These are phyloP conservation scores for Silene vulgaris DNA, from an alignment of 179 eudicot genomes.

Conservation along the genomic window DNA sequence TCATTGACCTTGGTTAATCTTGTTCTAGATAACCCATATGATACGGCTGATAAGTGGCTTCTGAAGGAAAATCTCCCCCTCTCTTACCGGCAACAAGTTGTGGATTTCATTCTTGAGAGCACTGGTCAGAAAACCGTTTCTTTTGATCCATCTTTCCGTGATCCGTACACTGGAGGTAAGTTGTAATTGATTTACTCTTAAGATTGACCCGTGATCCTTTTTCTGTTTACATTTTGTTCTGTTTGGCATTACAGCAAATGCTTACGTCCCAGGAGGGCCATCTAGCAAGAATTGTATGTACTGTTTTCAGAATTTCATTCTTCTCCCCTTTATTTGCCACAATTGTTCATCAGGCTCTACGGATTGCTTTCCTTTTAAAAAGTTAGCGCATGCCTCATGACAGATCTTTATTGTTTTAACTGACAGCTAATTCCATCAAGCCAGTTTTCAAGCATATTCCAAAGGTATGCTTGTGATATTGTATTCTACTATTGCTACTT, in stretches of 20 bases:
- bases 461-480: slow-evolving; percentile 42
- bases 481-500: neutral
- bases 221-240: slow-evolving; percentile 7
- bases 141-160: slow-evolving; percentile 74
- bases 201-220: slow-evolving; percentile 9
- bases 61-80: slow-evolving; percentile 82
- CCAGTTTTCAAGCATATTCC: slow-evolving; percentile 90
- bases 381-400: slow-evolving; percentile 12
- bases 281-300: slow-evolving; percentile 49
- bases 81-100: slow-evolving; percentile 86
- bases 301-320: neutral
- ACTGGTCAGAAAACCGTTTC: slow-evolving; percentile 65
- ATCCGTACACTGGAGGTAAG: slow-evolving; percentile 95
- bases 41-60: slow-evolving; percentile 94
- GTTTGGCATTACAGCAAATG: slow-evolving; percentile 63
- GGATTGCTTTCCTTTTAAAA: neutral
- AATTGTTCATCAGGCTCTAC: slow-evolving; percentile 6
- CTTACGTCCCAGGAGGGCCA: slow-evolving; percentile 73
- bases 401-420: slow-evolving; percentile 16
- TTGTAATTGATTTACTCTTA: slow-evolving; percentile 11
- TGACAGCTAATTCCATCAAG: slow-evolving; percentile 47
- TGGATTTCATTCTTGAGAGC: slow-evolving; percentile 79
- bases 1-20: slow-evolving; percentile 9
- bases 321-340: slow-evolving; percentile 1
- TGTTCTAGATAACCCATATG: slow-evolving; percentile 76